Evolutionary conservation across 257 asterid genomes (phyloP).

Genomic region (Gardenia jasminoides): DNA sequence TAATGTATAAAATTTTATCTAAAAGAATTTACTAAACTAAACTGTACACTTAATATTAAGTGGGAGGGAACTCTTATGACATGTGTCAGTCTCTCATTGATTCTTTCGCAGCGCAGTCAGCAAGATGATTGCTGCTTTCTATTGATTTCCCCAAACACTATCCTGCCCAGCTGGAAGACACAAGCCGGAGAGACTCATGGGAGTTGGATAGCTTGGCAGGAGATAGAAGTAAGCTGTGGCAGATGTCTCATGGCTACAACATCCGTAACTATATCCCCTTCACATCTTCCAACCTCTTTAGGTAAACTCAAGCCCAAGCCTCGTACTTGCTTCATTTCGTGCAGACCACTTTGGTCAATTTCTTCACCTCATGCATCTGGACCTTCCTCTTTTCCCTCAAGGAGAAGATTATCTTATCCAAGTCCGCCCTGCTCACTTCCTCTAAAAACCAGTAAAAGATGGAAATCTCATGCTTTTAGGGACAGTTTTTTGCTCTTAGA

Average conservation of each 20-base stretch:
- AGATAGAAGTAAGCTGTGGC: neutral
- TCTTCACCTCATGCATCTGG: constrained; percentile 9
- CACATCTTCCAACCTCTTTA: neutral
- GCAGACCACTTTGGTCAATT: constrained; percentile 7
- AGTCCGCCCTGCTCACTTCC: constrained; percentile 10
- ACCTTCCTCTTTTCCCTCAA: constrained; percentile 17
- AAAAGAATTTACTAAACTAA: too few relatives aligned
- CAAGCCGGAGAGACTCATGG: too few relatives aligned
- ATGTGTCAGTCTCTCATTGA: neutral
- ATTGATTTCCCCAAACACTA: neutral
- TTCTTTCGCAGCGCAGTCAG: too few relatives aligned
- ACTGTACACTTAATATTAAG: too few relatives aligned
- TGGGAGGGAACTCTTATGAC: neutral
- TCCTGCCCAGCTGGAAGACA: too few relatives aligned
- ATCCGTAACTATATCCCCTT: constrained; percentile 4
- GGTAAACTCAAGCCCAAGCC: constrained; percentile 1
- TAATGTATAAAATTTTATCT: too few relatives aligned
- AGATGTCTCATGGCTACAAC: constrained; percentile 20
- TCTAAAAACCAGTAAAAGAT: constrained; percentile 26
- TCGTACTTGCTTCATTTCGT: neutral
- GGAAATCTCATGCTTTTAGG: constrained; percentile 32
- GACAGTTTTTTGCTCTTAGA: constrained; percentile 43
- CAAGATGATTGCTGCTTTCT: too few relatives aligned
- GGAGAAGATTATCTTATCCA: constrained; percentile 16
- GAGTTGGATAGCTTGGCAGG: too few relatives aligned